Evolutionary conservation across 495 filamentous ascomycete genomes (phyloP).

Genomic region (Hyaloscypha finlandica): DNA sequence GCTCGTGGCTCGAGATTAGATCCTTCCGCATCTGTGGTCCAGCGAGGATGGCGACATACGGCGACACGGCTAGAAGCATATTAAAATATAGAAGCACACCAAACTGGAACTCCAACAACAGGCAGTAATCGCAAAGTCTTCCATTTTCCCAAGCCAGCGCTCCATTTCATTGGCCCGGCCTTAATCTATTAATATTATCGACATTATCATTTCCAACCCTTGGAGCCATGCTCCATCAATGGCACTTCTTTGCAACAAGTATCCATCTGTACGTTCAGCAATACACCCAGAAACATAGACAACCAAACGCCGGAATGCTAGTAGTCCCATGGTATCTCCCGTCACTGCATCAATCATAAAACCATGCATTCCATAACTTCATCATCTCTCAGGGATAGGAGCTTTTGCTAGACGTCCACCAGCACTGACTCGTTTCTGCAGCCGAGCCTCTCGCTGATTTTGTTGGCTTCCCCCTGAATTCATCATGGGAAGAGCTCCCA

Average conservation of each 20-base stretch:
- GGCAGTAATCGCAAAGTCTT: neutral
- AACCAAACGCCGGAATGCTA: slow-evolving; percentile 31
- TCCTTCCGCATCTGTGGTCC: neutral
- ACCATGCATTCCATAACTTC: neutral
- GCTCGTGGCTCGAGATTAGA: neutral
- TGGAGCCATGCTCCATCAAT: neutral
- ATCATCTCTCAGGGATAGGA: slow-evolving; percentile 51
- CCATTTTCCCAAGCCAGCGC: neutral
- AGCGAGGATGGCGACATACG: no score
- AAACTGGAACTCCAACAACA: neutral
- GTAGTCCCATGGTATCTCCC: slow-evolving; percentile 31
- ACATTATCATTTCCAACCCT: slow-evolving; percentile 26
- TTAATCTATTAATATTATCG: slow-evolving; percentile 31
- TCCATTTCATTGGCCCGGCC: neutral
- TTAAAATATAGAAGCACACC: neutral
- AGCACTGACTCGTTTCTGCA: slow-evolving; percentile 65
- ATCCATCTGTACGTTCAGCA: slow-evolving; percentile 12
- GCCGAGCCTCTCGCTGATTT: slow-evolving; percentile 49
- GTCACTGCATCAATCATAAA: slow-evolving; percentile 27
- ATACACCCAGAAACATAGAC: slow-evolving; percentile 20
- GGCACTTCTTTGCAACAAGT: neutral
- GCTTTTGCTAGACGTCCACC: slow-evolving; percentile 60
- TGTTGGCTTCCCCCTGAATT: slow-evolving; percentile 22
- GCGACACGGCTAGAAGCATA: no score
- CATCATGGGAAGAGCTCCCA: slow-evolving; percentile 23